Conservation (phyloP, 371 early-diverging fungal species). For the Mortierella sp. region DNA sequence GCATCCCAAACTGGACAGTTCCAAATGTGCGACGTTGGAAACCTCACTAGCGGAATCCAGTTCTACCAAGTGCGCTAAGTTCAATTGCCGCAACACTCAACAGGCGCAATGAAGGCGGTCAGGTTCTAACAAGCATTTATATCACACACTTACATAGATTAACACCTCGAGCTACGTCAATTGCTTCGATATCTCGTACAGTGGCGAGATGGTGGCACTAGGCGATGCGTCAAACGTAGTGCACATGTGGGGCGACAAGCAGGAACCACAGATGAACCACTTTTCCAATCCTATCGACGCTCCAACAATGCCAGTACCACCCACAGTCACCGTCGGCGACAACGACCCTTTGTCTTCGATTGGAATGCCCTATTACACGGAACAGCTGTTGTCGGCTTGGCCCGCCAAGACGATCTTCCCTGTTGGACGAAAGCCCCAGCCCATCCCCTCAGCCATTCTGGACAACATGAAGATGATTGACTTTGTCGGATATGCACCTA, state of each 20-base stretch:
- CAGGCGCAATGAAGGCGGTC: background rate
- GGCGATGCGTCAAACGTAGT: constrained; percentile 80
- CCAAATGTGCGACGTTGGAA: constrained; percentile 82
- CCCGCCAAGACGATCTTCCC: constrained; percentile 71
- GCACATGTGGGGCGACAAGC: constrained; percentile 78
- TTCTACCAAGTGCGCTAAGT: constrained; percentile 70
- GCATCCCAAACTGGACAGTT: constrained; percentile 80
- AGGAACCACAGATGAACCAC: constrained; percentile 74
- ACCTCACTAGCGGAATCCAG: constrained; percentile 68
- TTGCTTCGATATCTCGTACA: constrained; percentile 79
- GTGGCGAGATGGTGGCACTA: constrained; percentile 81
- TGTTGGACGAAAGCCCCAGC: constrained; percentile 70
- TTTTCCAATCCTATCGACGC: constrained; percentile 76
- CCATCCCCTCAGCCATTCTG: constrained; percentile 75
- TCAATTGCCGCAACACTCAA: background rate
- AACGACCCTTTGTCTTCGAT: constrained; percentile 81
- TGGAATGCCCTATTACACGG: constrained; percentile 86
- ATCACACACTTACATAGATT: constrained; percentile 34
- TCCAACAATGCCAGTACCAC: constrained; percentile 66
- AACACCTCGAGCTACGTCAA: constrained; percentile 75
- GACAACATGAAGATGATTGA: constrained; percentile 88
- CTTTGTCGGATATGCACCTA: constrained; percentile 93
- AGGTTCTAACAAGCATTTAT: background rate
- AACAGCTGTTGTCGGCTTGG: constrained; percentile 83
- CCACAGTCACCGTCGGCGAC: constrained; percentile 67